Evolutionary conservation across 2,329 filamentous ascomycete genomes (phyloP).

Genomic region (Paracorniculantispora psalliotae): DNA sequence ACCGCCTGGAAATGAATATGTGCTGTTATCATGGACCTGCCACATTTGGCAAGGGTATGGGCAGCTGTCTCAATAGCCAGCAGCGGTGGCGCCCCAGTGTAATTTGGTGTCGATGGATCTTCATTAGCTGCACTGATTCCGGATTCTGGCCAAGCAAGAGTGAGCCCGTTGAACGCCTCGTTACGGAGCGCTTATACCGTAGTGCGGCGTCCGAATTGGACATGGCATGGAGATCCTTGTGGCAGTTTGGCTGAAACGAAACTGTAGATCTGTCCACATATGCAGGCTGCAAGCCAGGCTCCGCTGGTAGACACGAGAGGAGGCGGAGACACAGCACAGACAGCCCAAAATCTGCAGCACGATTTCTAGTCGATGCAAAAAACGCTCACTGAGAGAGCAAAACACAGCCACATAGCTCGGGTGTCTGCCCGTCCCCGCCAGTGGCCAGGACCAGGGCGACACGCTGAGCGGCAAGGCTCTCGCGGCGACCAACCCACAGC

Average conservation of each 20-base stretch:
- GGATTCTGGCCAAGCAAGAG: neutral
- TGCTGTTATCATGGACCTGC: too few relatives aligned
- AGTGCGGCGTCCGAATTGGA: neutral
- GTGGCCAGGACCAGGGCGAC: neutral
- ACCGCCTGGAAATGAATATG: neutral
- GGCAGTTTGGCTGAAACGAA: neutral
- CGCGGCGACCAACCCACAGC: neutral
- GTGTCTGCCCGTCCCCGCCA: neutral
- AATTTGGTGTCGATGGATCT: conserved; percentile 6
- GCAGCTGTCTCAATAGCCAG: neutral
- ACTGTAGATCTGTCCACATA: conserved; percentile 9
- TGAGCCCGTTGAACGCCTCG: too few relatives aligned
- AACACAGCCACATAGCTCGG: neutral
- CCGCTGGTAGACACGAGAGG: neutral
- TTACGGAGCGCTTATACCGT: neutral
- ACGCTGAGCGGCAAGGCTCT: neutral
- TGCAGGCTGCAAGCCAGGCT: neutral
- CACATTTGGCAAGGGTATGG: neutral
- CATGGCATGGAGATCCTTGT: neutral
- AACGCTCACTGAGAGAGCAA: neutral
- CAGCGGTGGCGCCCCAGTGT: neutral
- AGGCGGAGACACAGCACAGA: neutral
- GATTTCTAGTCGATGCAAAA: neutral
- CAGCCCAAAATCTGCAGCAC: neutral
- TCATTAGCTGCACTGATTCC: neutral